Conservation (phyloP, 1,284 basidiomycete species). For the Leccinum subrobustum region DNA sequence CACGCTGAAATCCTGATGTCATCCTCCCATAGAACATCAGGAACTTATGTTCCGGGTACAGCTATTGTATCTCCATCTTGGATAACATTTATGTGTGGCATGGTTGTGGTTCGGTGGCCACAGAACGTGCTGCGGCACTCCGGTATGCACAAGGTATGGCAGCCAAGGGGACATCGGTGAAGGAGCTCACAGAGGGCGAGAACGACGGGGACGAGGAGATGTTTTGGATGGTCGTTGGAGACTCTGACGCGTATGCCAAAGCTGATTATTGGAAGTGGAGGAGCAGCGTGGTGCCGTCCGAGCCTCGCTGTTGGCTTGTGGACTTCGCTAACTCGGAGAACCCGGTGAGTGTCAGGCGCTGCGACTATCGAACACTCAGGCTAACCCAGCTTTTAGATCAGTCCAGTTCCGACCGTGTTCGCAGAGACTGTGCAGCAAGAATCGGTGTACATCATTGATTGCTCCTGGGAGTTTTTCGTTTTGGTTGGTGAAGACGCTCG, state of each 20-base stretch:
- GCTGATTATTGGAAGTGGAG: conserved; percentile 81
- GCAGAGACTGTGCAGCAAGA: conserved; percentile 27
- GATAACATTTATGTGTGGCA: conserved; percentile 77
- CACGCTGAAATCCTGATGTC: conserved; percentile 4
- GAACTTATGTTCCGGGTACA: conserved; percentile 77
- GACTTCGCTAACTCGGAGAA: conserved; percentile 37
- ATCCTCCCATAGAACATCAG: conserved; percentile 47
- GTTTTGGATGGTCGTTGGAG: conserved; percentile 83
- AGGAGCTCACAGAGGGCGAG: conserved; percentile 61
- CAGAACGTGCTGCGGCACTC: conserved; percentile 59
- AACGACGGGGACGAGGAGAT: conserved; percentile 63
- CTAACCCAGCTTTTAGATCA: conserved; percentile 25
- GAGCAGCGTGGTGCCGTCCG: conserved; percentile 34
- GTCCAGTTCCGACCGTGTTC: conserved; percentile 29
- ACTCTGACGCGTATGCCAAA: conserved; percentile 60
- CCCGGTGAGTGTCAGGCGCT: conserved; percentile 34
- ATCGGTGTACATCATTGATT: conserved; percentile 66
- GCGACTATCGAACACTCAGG: not conserved
- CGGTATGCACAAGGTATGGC: conserved; percentile 55
- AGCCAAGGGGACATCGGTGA: conserved; percentile 37
- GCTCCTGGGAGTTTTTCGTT: conserved; percentile 74
- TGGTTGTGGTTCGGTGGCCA: conserved; percentile 59
- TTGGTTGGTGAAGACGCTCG: conserved; percentile 68
- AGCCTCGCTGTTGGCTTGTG: conserved; percentile 59
- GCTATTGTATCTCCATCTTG: conserved; percentile 69